phyloP scores from a whole-genome alignment of 140 eudicot genomes.

The Flaveria floridana region DNA sequence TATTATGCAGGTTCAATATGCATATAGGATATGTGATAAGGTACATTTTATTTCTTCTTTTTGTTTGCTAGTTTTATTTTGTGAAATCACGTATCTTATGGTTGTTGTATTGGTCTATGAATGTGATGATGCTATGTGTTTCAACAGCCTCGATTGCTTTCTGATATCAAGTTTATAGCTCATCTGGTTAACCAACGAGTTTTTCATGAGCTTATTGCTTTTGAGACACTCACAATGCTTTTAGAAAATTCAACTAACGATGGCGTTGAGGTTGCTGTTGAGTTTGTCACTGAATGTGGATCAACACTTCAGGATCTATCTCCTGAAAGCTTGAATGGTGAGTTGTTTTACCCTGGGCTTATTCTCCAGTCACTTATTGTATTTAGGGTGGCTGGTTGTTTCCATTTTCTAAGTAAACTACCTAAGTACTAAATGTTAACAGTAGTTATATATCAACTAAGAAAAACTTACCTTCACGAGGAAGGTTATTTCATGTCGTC shows the following conservation, averaged over 20 bases:
- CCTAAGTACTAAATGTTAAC: neutral
- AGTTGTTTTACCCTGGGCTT: conserved; percentile 28
- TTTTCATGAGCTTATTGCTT: conserved; percentile 90
- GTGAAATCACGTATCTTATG: conserved; percentile 8
- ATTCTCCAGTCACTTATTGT: neutral
- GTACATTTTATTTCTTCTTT: conserved; percentile 32
- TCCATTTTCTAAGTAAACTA: neutral
- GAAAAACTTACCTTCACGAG: neutral
- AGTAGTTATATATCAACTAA: neutral
- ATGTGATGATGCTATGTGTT: neutral
- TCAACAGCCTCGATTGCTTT: conserved; percentile 78
- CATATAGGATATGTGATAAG: conserved; percentile 86
- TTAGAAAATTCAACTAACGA: conserved; percentile 91
- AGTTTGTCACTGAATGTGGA: conserved; percentile 92
- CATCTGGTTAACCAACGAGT: conserved; percentile 94
- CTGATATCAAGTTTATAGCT: conserved; percentile 89
- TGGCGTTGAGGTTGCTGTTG: conserved; percentile 95
- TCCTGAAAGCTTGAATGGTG: conserved; percentile 85
- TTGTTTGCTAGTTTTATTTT: neutral
- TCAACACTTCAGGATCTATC: conserved; percentile 79
- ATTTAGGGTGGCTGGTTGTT: conserved; percentile 17
- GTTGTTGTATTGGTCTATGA: neutral
- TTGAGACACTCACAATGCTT: conserved; percentile 69
- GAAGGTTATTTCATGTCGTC: neutral
- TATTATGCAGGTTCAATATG: conserved; percentile 74